Percentiles rank a stretch among this genome's conserved stretches.
These are phyloP conservation scores for Cladosporium sp. DNA, from an alignment of 2,329 filamentous ascomycete genomes.

Conservation along the genomic window DNA sequence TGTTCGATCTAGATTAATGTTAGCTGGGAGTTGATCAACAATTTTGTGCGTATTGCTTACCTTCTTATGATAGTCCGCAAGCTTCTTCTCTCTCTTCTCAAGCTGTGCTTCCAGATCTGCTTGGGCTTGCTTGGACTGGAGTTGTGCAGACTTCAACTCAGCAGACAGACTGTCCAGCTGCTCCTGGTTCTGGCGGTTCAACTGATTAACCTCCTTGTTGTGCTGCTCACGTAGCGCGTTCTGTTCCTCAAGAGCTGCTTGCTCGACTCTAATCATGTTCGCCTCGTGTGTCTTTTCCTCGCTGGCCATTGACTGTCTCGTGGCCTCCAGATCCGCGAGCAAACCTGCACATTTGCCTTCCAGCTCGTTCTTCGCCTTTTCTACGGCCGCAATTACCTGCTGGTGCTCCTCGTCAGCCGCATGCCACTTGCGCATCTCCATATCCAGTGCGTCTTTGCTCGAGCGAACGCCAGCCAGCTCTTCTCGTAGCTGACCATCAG, in stretches of 20 bases:
- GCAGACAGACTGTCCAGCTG: not conserved
- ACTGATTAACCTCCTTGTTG: constrained; percentile 5
- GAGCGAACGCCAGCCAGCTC: constrained; percentile 20
- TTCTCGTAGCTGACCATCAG: not conserved
- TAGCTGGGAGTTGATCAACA: not conserved
- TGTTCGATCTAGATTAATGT: constrained; percentile 27
- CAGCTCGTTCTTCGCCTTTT: not conserved
- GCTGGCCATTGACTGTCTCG: not conserved
- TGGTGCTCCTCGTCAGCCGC: constrained; percentile 10
- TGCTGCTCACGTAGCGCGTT: constrained; percentile 13
- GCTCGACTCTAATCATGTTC: not conserved
- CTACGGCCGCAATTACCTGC: not conserved
- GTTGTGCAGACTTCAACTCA: not conserved
- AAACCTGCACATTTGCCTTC: not conserved
- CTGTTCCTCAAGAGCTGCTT: not conserved
- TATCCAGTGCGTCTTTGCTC: constrained; percentile 6
- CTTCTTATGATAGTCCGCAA: constrained; percentile 16
- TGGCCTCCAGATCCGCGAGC: not conserved
- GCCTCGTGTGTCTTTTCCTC: not conserved
- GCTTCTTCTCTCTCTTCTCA: constrained; percentile 14
- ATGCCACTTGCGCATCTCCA: not conserved
- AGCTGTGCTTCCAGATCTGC: constrained; percentile 9
- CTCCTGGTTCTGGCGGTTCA: constrained; percentile 7
- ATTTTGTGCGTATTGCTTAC: not conserved
- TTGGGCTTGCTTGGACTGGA: constrained; percentile 26